These are phyloP conservation scores for Phytophthora ohioensis DNA, from an alignment of 352 stramenopile genomes.

Conservation along the genomic window DNA sequence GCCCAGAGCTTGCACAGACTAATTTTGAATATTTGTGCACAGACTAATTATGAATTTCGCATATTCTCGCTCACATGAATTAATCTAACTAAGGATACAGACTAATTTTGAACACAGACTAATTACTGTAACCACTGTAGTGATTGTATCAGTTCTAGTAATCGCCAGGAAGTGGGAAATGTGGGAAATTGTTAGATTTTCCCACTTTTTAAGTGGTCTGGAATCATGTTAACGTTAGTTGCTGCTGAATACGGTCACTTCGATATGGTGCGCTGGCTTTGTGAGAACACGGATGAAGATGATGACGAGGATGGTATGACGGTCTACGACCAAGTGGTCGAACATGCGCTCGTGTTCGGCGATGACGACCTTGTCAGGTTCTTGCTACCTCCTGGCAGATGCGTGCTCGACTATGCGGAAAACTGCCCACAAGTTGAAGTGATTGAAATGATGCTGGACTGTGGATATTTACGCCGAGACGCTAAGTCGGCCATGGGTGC, in stretches of 20 bases:
- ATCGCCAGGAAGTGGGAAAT: too few relatives aligned
- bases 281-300: slow-evolving; percentile 5
- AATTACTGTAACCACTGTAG: too few relatives aligned
- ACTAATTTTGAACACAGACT: too few relatives aligned
- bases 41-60: too few relatives aligned
- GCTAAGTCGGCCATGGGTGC: background rate
- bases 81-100: too few relatives aligned
- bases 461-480: slow-evolving; percentile 1
- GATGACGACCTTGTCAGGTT: slow-evolving; percentile 1
- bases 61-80: too few relatives aligned
- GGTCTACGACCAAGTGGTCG: background rate
- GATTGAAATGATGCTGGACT: slow-evolving; percentile 20
- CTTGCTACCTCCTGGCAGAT: slow-evolving; percentile 10
- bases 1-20: too few relatives aligned
- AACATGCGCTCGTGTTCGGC: background rate
- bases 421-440: slow-evolving; percentile 1
- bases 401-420: slow-evolving; percentile 16
- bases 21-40: too few relatives aligned
- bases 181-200: too few relatives aligned
- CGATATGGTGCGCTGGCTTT: slow-evolving; percentile 1
- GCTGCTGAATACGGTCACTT: background rate
- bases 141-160: too few relatives aligned
- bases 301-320: background rate
- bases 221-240: background rate
- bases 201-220: too few relatives aligned